phyloP scores from a whole-genome alignment of 371 early-diverging fungal genomes.

The Apophysomyces elegans region DNA sequence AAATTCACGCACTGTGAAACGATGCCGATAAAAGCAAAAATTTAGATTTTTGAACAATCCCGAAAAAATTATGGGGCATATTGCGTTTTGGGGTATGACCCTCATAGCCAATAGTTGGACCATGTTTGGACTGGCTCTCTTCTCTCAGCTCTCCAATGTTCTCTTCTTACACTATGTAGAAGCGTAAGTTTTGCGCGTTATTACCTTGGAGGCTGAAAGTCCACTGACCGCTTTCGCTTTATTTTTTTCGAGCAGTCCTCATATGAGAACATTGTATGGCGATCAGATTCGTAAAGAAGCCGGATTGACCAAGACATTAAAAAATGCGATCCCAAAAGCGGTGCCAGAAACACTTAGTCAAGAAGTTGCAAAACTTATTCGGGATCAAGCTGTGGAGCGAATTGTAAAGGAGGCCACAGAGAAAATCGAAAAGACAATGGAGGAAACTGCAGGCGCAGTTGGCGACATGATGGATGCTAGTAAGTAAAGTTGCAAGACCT shows the following conservation, averaged over 20 bases:
- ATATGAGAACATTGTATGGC: slow-evolving; percentile 87
- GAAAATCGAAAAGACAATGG: slow-evolving; percentile 63
- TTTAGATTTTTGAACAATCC: slow-evolving; percentile 79
- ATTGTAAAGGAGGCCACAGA: slow-evolving; percentile 64
- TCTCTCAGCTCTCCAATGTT: slow-evolving; percentile 80
- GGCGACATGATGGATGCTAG: slow-evolving; percentile 45
- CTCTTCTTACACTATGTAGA: slow-evolving; percentile 86
- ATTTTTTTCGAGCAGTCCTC: slow-evolving; percentile 52
- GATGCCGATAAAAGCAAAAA: not conserved
- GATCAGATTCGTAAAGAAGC: slow-evolving; percentile 77
- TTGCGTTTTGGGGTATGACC: slow-evolving; percentile 90
- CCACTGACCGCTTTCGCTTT: not conserved
- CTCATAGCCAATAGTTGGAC: slow-evolving; percentile 80
- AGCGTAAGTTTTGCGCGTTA: slow-evolving; percentile 24
- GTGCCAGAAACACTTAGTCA: slow-evolving; percentile 38
- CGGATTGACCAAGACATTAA: slow-evolving; percentile 71
- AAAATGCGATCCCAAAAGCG: slow-evolving; percentile 36
- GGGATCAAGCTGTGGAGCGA: slow-evolving; percentile 51
- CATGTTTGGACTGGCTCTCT: slow-evolving; percentile 79
- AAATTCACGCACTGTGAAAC: not conserved
- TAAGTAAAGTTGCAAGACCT: not conserved
- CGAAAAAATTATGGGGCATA: slow-evolving; percentile 88
- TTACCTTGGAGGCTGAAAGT: not conserved
- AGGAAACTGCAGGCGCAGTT: slow-evolving; percentile 59
- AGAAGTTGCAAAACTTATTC: slow-evolving; percentile 44